A percentile compares a stretch with the other conserved stretches of the same genome.
Conservation (phyloP, 768 basidiomycete species). For the Serpula lacrymans region DNA sequence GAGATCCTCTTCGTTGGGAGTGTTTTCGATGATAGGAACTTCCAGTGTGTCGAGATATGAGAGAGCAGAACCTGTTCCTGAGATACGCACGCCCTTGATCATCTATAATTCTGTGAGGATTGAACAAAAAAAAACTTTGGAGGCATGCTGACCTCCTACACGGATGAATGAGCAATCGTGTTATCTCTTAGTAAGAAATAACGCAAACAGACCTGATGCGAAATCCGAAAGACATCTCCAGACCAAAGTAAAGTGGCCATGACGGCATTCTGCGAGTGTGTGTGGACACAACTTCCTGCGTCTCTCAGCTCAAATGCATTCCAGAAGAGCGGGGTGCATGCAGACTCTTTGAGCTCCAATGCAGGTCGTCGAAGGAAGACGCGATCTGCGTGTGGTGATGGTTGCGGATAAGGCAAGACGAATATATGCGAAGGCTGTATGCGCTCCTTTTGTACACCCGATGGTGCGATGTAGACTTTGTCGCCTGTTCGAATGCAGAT, state of each 20-base stretch:
- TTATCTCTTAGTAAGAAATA: neutral
- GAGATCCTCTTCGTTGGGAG: conserved; percentile 85
- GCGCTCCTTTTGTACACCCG: conserved; percentile 88
- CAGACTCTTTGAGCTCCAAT: conserved; percentile 73
- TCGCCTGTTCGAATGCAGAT: conserved; percentile 73
- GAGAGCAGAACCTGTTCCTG: conserved; percentile 70
- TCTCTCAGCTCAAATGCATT: conserved; percentile 79
- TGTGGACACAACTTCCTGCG: conserved; percentile 88
- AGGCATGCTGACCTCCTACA: conserved; percentile 46
- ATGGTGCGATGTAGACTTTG: conserved; percentile 83
- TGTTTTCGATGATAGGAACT: conserved; percentile 89
- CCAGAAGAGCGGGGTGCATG: conserved; percentile 91
- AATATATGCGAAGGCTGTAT: conserved; percentile 84
- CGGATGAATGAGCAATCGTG: neutral
- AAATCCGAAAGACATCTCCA: conserved; percentile 69
- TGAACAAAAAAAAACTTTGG: neutral
- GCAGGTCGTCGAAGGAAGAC: conserved; percentile 75
- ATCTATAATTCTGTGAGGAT: conserved; percentile 45
- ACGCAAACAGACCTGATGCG: conserved; percentile 61
- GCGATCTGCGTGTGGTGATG: conserved; percentile 63
- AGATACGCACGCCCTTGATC: conserved; percentile 86
- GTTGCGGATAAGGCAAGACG: conserved; percentile 76
- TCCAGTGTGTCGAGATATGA: conserved; percentile 84
- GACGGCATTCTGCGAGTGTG: conserved; percentile 87
- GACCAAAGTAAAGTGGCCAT: conserved; percentile 82